A percentile compares a stretch with the other conserved stretches of the same genome.
phyloP scores from a whole-genome alignment of 2,329 filamentous ascomycete species.

The Coccinonectria pachysandricola region DNA sequence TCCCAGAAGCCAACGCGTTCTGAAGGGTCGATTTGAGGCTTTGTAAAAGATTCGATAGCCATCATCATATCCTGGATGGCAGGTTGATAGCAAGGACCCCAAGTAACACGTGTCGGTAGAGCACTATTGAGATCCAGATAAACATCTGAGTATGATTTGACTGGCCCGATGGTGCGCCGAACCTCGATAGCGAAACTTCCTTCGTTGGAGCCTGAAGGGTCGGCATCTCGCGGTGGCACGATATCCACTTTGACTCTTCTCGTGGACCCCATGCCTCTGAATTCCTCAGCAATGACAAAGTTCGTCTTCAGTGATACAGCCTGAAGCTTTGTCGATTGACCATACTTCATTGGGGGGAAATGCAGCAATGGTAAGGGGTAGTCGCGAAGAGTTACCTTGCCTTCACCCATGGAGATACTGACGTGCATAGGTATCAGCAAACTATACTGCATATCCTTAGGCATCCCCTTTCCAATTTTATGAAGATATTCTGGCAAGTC shows the following conservation, averaged over 20 bases:
- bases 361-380: slow-evolving; percentile 90
- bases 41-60: slow-evolving; percentile 94
- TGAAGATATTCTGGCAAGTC: slow-evolving; percentile 79
- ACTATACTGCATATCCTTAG: slow-evolving; percentile 79
- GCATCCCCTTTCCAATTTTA: slow-evolving; percentile 93
- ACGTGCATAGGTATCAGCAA: slow-evolving; percentile 85
- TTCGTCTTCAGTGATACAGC: slow-evolving; percentile 78
- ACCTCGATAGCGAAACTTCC: slow-evolving; percentile 77
- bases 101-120: slow-evolving; percentile 85
- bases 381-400: slow-evolving; percentile 74
- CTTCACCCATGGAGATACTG: slow-evolving; percentile 82
- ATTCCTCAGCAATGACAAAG: slow-evolving; percentile 95
- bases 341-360: slow-evolving; percentile 69
- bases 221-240: slow-evolving; percentile 56
- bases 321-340: slow-evolving; percentile 70
- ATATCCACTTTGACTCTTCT: slow-evolving; percentile 75
- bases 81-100: slow-evolving; percentile 95
- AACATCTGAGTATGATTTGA: slow-evolving; percentile 95
- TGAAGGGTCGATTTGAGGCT: slow-evolving; percentile 85
- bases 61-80: slow-evolving; percentile 99
- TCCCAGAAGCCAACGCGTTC: slow-evolving; percentile 98
- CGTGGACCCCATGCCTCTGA: slow-evolving; percentile 67
- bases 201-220: slow-evolving; percentile 42
- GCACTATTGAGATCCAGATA: slow-evolving; percentile 86
- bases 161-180: slow-evolving; percentile 79